These are phyloP conservation scores for Corymbia calophylla DNA, from an alignment of 441 rosid species.

Conservation along the genomic window DNA sequence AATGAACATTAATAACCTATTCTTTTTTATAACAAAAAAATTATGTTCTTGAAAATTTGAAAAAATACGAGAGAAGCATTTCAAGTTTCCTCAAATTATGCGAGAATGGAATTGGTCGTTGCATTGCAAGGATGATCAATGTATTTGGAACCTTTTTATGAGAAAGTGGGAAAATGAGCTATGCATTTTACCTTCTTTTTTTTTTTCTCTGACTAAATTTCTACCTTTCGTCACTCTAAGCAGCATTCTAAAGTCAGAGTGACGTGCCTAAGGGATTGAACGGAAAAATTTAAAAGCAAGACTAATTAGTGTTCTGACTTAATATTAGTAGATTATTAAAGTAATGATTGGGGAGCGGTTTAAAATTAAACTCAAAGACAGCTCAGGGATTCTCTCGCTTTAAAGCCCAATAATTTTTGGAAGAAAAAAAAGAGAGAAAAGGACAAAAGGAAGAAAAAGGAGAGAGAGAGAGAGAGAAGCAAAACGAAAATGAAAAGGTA, in stretches of 20 bases:
- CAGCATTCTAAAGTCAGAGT: rapidly evolving
- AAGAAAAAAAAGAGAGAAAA: neutral
- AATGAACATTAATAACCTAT: neutral
- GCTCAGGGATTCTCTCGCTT: neutral
- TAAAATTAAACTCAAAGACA: neutral
- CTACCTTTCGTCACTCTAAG: neutral
- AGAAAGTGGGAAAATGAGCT: neutral
- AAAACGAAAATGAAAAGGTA: neutral
- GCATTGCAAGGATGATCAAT: rapidly evolving
- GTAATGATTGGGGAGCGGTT: neutral
- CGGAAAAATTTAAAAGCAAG: neutral
- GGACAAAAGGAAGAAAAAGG: neutral
- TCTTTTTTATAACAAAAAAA: neutral
- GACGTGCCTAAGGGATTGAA: neutral
- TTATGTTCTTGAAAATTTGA: rapidly evolving
- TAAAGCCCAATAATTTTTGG: neutral
- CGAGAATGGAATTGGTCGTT: neutral
- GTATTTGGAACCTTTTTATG: neutral
- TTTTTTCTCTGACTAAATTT: rapidly evolving
- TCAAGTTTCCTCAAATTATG: neutral
- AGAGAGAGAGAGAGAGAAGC: neutral
- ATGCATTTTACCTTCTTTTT: neutral
- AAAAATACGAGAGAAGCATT: neutral
- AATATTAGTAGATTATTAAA: neutral
- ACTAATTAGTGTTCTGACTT: neutral